phyloP scores from a whole-genome alignment of 2,329 filamentous ascomycete genomes.

The Scedosporium boydii region DNA sequence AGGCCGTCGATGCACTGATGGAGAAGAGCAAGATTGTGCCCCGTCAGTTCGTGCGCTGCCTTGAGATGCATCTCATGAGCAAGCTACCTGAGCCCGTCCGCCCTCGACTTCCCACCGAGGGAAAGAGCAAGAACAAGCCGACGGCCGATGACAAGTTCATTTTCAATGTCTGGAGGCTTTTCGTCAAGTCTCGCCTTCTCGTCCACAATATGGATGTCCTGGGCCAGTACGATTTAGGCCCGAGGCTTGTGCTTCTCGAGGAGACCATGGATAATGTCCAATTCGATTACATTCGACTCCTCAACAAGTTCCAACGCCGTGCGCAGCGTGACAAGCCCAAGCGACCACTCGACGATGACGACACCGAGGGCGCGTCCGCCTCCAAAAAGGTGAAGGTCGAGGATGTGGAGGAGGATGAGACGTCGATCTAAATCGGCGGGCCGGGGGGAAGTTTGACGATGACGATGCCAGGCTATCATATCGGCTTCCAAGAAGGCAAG shows the following conservation, averaged over 20 bases:
- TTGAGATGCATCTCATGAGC: conserved; percentile 67
- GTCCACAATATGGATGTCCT: conserved; percentile 64
- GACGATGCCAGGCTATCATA: background rate
- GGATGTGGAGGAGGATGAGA: conserved; percentile 5
- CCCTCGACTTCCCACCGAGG: conserved; percentile 32
- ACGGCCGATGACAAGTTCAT: conserved; percentile 16
- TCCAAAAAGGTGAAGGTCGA: conserved; percentile 37
- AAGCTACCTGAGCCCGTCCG: conserved; percentile 47
- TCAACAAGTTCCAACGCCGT: conserved; percentile 21
- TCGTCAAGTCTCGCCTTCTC: conserved; percentile 70
- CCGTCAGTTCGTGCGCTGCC: conserved; percentile 64
- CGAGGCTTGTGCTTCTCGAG: conserved; percentile 64
- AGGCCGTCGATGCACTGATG: conserved; percentile 46
- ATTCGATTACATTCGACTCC: conserved; percentile 60
- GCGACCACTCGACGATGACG: conserved; percentile 25
- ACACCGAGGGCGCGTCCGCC: conserved; percentile 16
- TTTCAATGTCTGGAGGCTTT: conserved; percentile 53
- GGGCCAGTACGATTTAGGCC: conserved; percentile 55
- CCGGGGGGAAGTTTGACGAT: background rate
- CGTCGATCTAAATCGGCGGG: background rate
- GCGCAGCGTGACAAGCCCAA: conserved; percentile 22
- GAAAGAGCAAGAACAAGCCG: conserved; percentile 28
- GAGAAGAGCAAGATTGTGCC: conserved; percentile 60
- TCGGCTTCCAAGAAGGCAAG: background rate
- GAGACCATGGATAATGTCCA: conserved; percentile 59